phyloP scores from a whole-genome alignment of 2,329 filamentous ascomycete genomes.

The Sclerotinia trifoliorum region DNA sequence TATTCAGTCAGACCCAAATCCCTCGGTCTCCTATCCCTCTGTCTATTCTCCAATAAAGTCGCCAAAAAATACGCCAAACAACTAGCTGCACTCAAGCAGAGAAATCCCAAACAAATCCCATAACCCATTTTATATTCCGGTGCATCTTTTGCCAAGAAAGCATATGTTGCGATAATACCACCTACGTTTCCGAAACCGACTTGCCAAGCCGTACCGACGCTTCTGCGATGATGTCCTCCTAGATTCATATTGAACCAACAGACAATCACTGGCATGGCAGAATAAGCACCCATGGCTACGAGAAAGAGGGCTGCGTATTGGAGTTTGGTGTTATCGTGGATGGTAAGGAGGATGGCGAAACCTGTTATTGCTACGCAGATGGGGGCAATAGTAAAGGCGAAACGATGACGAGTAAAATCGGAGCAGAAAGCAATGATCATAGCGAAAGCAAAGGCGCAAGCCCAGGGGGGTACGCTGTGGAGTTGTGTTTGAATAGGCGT shows the following conservation, averaged over 20 bases:
- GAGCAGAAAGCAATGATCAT: constrained; percentile 72
- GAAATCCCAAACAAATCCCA: constrained; percentile 72
- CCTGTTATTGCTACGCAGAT: constrained; percentile 70
- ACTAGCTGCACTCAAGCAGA: constrained; percentile 62
- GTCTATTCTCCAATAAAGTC: constrained; percentile 60
- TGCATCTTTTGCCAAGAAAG: constrained; percentile 64
- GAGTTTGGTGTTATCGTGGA: constrained; percentile 64
- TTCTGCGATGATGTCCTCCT: constrained; percentile 67
- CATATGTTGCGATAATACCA: constrained; percentile 73
- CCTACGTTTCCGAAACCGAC: constrained; percentile 77
- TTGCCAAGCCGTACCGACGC: constrained; percentile 73
- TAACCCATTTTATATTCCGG: constrained; percentile 72
- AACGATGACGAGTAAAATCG: constrained; percentile 71
- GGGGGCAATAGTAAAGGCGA: constrained; percentile 67
- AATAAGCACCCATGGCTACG: constrained; percentile 75
- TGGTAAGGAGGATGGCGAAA: constrained; percentile 70
- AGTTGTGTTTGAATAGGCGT: constrained; percentile 51
- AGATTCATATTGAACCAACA: constrained; percentile 85
- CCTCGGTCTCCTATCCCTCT: constrained; percentile 49
- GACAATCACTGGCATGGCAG: constrained; percentile 84
- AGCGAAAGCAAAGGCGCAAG: constrained; percentile 73
- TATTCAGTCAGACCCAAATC: constrained; percentile 56
- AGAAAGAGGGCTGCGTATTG: constrained; percentile 83
- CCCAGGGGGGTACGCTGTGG: constrained; percentile 58
- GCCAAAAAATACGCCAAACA: constrained; percentile 60